Evolutionary conservation across 768 basidiomycete species (phyloP), one percentile per base, ranked within the genome.

Genomic region (Rhodosporidiobolus sp.): DNA sequence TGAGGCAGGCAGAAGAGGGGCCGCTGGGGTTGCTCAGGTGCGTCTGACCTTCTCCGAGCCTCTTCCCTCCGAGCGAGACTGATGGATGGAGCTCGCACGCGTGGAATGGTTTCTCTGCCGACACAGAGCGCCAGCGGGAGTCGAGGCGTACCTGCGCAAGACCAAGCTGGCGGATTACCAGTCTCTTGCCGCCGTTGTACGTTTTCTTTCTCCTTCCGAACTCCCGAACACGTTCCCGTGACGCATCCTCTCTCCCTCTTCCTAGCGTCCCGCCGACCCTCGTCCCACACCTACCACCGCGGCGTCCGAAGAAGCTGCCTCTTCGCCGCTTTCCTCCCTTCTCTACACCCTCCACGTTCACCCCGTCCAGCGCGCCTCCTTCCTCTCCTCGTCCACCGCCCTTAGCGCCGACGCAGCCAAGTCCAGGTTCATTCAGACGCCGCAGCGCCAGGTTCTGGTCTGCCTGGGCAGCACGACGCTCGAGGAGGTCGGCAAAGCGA

Each of bases 321-420:
- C 17, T 46, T 59, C 62, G 4, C 59, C 70, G 1, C 60, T 57
- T 17, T 48, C 70, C 6, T 35, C 63, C 48, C 17, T 72, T 22
- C 19, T 72, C 54, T 32, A 57, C 46, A 72, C 60, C n/a, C 20
- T 72, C 60, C 49, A 53, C 17, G 52, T 72, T 30, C 70, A 66
- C 35, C 46, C 53, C 9, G 26, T 66, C 24, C 32, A 58, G 19
- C 38, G 58, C 43, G 1, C 32, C 38, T 10, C n/a, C 22, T 1
- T 20, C 28, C 32, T 55, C 30, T 17, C 48, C 24, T 24, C 48
- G 9, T 10, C 48, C 48, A 5, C 19, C 24, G 48, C 48, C 48
- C 6, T 6, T n/a, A n/a, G n/a, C 48, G 48, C 48, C 48, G 48
- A 4, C 8, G 48, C 24, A 22, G 28, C 54, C 14, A 30, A 30